Base-by-base conservation (phyloP, 2,329 filamentous ascomycete species). In the Colletotrichum sp. region DNA sequence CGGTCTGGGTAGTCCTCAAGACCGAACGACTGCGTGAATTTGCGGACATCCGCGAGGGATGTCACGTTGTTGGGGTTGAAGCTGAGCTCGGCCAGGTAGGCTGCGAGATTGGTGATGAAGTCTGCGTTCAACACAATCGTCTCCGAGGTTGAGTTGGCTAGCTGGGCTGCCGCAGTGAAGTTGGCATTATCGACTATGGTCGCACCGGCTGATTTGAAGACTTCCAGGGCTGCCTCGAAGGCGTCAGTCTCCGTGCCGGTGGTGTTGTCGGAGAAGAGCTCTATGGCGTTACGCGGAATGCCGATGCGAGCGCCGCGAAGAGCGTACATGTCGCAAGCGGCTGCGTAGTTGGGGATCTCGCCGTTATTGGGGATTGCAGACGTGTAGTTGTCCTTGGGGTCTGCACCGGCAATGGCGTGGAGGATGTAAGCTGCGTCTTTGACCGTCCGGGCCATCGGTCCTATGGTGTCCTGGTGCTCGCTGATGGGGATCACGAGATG, bases 401-500 rank as follows among this genome's bases (percentile, higher is more conserved):
- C 92, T 8, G 87, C 79, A 1, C 93, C 92, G n/a, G 90, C 90
- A 65, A 95, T 93, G 4, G 88, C 90, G 76, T 92, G 87, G 0
- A 94, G 86, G 2, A 89, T 87, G 77, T 91, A 90, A 0, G 90
- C 90, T 0, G 92, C 92, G 80, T 95, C 93, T 18, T 88, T 87
- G 3, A 95, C 90, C 0, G 89, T 93, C 57, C 90, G 88, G 0
- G 89, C 91, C 82, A 95, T 92, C 0, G 89, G 87, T 1, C 93
- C 93, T 2, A 94, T 87, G 0, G 89, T 91, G 79, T 95, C 93
- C 78, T 93, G 91, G 78, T 92, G 89, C 52, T 88, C 82, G 16
- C 88, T 90, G 8, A 94, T 91, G 1, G 93, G 92, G n/a, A 94
- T 90, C 2, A 93, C 92, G 6, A 93, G 85, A 76, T 88, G 84